Evolutionary conservation across 257 asterid genomes (phyloP), one percentile per base, ranked within the genome.

Genomic region (Capsicum baccatum): DNA sequence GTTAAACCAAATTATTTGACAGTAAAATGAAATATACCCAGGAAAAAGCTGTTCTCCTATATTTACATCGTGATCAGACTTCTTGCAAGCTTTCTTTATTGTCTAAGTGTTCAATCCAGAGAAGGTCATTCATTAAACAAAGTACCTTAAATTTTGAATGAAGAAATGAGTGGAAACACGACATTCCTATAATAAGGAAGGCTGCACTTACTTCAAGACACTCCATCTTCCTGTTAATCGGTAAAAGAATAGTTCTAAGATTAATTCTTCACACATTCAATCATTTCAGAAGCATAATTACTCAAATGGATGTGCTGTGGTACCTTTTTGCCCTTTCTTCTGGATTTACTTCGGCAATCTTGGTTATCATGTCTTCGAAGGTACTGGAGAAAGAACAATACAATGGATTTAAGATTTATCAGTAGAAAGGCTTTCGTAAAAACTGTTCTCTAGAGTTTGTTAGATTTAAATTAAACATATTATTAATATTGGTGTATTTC

Each of bases 241-340:
- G 84, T 16, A 81, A 62, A 47, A 35, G 48, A 76, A 26, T 26
- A 26, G 14, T 54, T 52, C 64, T 21, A 52, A 76, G 81, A 52
- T 13, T 76, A 21, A 54, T 63, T 76, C 63, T 76, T 52, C 44
- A 76, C 3, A 3, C 63, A 52, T 52, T 50, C 14, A 52, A 13
- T 76, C 44, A 76, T 76, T 76, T 52, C 63, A 76, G 13, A 48
- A 76, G 26, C 42, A 13, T 48, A 76, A 52, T 57, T 76, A 52
- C 9, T 76, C 63, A 26, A 10, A 50, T 14, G 62, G 26, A 39
- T 52, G 9, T 76, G 64, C n/a, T 44, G 44, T n/a, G 48, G 44
- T 81, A 81, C 84, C 59, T 62, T 62, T 81, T 81, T 81, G 78
- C 84, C 33, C 84, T 81, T 81, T 81, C 84, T 62, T 81, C 84